These are phyloP conservation scores for Neofusicoccum ribis DNA, from an alignment of 2,329 filamentous ascomycete genomes.

Conservation along the genomic window DNA sequence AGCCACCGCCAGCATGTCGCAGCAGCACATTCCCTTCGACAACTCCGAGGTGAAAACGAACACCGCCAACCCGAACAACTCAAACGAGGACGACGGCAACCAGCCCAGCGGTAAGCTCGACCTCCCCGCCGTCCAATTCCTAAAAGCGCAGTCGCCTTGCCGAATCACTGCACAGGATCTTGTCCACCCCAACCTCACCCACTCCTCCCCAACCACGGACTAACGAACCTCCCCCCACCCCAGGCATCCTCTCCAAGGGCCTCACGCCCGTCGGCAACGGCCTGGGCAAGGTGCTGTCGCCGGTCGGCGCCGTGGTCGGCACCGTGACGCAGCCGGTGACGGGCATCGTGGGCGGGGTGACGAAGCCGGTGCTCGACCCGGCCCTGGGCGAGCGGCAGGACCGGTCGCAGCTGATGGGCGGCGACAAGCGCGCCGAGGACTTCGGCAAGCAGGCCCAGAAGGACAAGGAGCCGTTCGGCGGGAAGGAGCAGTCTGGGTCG, in stretches of 20 bases:
- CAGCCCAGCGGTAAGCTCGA: slow-evolving; percentile 5
- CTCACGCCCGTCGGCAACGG: slow-evolving; percentile 33
- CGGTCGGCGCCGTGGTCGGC: slow-evolving; percentile 40
- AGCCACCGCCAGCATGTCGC: neutral
- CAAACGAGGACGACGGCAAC: slow-evolving; percentile 12
- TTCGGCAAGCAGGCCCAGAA: slow-evolving; percentile 8
- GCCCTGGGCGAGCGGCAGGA: slow-evolving; percentile 37
- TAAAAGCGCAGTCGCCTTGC: too few species aligned
- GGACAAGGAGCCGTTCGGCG: slow-evolving; percentile 40
- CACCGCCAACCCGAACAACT: slow-evolving; percentile 11
- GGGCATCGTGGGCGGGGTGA: slow-evolving; percentile 37
- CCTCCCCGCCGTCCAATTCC: too few species aligned
- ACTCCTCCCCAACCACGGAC: neutral
- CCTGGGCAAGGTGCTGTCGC: slow-evolving; percentile 39
- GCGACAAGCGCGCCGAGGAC: slow-evolving; percentile 35
- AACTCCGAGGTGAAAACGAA: neutral
- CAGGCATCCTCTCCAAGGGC: slow-evolving; percentile 23
- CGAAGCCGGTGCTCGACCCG: slow-evolving; percentile 37
- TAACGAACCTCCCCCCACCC: neutral
- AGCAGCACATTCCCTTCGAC: neutral
- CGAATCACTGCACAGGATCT: too few species aligned
- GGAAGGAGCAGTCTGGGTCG: slow-evolving; percentile 40
- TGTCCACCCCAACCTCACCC: neutral
- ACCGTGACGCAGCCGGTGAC: slow-evolving; percentile 40
- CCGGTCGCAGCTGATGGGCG: slow-evolving; percentile 37